Evolutionary conservation across 2,329 filamentous ascomycete species (phyloP), one percentile per base, ranked within the genome.

Genomic region (Ophiostoma populinum): DNA sequence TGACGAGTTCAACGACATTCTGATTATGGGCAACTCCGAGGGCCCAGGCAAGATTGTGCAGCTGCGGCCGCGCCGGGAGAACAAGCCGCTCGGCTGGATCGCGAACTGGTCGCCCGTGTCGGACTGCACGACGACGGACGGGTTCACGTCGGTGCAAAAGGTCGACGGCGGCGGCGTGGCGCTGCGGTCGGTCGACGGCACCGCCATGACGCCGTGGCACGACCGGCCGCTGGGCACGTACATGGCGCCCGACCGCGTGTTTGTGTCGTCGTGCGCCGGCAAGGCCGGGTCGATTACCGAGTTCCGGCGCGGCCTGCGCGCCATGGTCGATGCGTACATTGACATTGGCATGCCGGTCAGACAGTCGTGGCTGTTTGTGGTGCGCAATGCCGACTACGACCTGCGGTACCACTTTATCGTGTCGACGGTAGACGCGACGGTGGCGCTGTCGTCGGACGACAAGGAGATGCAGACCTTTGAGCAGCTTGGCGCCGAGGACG

Each of bases 21-120:
- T 93, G 31, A 67, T 92, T 24, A 71, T 79, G 32, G 80, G 79
- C 5, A 85, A 87, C 1, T 75, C 80, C 43, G 78, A 76, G 35
- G 80, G 83, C 7, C 70, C 76, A 40, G 86, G 86, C 6, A 74
- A 76, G 1, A 63, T 90, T 6, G 87, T 27, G 10, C 13, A 75
- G 59, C 56, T 71, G 30, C 54, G 65, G 39, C 64, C 75, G 35
- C 65, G 72, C 43, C 33, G 39, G 16, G 41, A 43, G 3, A 44
- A 43, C 15, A 34, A 39, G 3, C 62, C 63, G 35, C 59, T 77
- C 18, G 70, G 75, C 30, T 61, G 58, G 4, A 69, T 92, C 35
- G 67, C 63, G 0, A 76, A 73, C 40, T 76, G 72, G 72, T 64
- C 71, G 8, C 62, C 67, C 0, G 57, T 62, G n/a, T 53, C 66